Evolutionary conservation across 2,329 filamentous ascomycete species (phyloP).

Genomic region (Penicillium sp.): DNA sequence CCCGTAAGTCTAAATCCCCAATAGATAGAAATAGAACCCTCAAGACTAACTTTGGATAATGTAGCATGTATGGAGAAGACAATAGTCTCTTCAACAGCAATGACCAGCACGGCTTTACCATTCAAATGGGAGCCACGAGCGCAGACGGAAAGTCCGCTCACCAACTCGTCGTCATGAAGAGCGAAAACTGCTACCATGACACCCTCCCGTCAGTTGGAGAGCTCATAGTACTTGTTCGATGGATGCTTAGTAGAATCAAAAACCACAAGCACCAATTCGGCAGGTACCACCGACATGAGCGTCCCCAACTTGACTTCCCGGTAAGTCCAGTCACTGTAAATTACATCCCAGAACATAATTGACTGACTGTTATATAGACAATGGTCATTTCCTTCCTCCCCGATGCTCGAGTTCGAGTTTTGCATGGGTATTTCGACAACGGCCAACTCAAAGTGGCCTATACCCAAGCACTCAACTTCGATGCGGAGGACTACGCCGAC

Average conservation of each 20-base stretch:
- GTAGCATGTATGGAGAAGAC: neutral
- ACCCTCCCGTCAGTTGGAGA: slow-evolving; percentile 5
- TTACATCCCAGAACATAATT: neutral
- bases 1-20: neutral
- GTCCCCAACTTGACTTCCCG: slow-evolving; percentile 9
- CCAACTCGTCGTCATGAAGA: slow-evolving; percentile 9
- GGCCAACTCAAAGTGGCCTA: slow-evolving; percentile 8
- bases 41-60: neutral
- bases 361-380: slow-evolving; percentile 5
- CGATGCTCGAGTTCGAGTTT: slow-evolving; percentile 7
- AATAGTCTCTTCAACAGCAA: neutral
- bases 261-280: neutral
- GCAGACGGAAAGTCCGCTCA: neutral
- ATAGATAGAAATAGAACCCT: too few relatives aligned
- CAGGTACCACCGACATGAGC: neutral
- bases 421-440: slow-evolving; percentile 13
- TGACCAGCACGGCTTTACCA: slow-evolving; percentile 2
- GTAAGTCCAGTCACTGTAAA: neutral
- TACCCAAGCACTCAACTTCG: slow-evolving; percentile 10
- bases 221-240: slow-evolving; percentile 11
- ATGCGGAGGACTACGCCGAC: neutral
- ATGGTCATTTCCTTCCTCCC: slow-evolving; percentile 15
- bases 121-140: slow-evolving; percentile 1
- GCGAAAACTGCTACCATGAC: neutral
- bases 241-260: slow-evolving; percentile 9